Evolutionary conservation across 371 early-diverging fungal species (phyloP).

Genomic region (Mucor mucedo): DNA sequence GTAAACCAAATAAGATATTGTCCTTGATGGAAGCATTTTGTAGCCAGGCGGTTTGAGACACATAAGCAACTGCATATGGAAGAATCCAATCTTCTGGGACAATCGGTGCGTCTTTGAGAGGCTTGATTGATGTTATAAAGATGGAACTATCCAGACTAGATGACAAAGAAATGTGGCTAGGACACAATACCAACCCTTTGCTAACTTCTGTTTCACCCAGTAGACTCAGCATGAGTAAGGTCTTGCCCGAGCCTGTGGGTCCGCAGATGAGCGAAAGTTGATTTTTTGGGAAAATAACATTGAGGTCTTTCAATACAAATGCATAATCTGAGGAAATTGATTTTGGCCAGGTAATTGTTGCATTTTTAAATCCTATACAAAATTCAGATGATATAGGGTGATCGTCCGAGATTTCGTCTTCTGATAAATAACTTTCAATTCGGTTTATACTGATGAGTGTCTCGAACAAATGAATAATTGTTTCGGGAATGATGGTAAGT

Average conservation of each 20-base stretch:
- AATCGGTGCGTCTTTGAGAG: conserved; percentile 19
- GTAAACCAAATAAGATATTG: conserved; percentile 62
- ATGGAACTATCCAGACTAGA: conserved; percentile 18
- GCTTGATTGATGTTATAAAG: conserved; percentile 4
- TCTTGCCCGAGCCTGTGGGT: conserved; percentile 71
- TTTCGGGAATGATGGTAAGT: conserved; percentile 57
- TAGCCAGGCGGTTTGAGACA: conserved; percentile 75
- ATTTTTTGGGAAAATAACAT: conserved; percentile 56
- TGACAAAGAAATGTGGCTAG: conserved; percentile 5
- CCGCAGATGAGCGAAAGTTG: conserved; percentile 65
- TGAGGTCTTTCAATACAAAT: conserved; percentile 47
- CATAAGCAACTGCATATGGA: conserved; percentile 31
- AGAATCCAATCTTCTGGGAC: conserved; percentile 25
- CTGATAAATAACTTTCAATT: conserved; percentile 72
- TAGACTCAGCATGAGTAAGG: conserved; percentile 64
- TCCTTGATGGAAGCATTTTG: conserved; percentile 81
- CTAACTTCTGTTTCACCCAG: conserved; percentile 48
- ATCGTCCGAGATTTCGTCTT: conserved; percentile 63
- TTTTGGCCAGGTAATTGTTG: conserved; percentile 36
- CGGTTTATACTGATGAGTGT: conserved; percentile 52
- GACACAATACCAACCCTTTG: conserved; percentile 18
- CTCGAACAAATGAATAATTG: conserved; percentile 37
- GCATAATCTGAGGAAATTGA: neutral
- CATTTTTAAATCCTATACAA: conserved; percentile 46
- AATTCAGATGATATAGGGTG: too few relatives aligned